Conservation (phyloP, 2,329 filamentous ascomycete genomes). For the Paramyrothecium roridum region DNA sequence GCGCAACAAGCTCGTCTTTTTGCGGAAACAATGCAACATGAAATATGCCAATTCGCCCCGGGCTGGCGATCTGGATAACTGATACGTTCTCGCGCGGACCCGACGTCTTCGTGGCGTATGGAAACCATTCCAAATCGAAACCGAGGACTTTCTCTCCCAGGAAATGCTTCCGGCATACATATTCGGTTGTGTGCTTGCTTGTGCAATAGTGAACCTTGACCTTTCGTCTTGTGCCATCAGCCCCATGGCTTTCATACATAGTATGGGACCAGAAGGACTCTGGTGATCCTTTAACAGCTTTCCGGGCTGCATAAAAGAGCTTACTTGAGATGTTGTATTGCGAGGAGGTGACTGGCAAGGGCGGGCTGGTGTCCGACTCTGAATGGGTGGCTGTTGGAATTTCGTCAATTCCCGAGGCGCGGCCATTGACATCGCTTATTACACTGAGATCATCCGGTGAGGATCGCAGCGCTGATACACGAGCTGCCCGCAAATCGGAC, state of each 20-base stretch:
- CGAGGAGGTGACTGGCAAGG: slow-evolving; percentile 18
- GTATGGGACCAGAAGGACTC: slow-evolving; percentile 66
- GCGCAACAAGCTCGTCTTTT: slow-evolving; percentile 60
- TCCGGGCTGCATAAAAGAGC: slow-evolving; percentile 39
- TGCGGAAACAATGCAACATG: slow-evolving; percentile 66
- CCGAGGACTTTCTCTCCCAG: slow-evolving; percentile 69
- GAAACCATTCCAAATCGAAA: slow-evolving; percentile 85
- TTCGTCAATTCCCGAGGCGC: no score
- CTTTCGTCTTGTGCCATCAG: slow-evolving; percentile 40
- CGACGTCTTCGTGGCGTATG: slow-evolving; percentile 40
- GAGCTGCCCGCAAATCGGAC: no score
- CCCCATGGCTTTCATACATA: slow-evolving; percentile 57
- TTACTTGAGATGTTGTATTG: slow-evolving; percentile 25
- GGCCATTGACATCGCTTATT: no score
- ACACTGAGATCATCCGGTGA: no score
- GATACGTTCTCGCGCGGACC: slow-evolving; percentile 69
- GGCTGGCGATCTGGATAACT: slow-evolving; percentile 77
- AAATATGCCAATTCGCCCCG: slow-evolving; percentile 74
- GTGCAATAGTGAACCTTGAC: slow-evolving; percentile 78
- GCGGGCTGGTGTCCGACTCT: no score
- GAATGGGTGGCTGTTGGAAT: no score
- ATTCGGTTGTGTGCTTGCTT: slow-evolving; percentile 64
- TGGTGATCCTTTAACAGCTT: slow-evolving; percentile 37
- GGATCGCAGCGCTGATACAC: no score
- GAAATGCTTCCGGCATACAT: slow-evolving; percentile 63